phyloP scores from a whole-genome alignment of 1,139 yeast genomes.

The Candida sp. region DNA sequence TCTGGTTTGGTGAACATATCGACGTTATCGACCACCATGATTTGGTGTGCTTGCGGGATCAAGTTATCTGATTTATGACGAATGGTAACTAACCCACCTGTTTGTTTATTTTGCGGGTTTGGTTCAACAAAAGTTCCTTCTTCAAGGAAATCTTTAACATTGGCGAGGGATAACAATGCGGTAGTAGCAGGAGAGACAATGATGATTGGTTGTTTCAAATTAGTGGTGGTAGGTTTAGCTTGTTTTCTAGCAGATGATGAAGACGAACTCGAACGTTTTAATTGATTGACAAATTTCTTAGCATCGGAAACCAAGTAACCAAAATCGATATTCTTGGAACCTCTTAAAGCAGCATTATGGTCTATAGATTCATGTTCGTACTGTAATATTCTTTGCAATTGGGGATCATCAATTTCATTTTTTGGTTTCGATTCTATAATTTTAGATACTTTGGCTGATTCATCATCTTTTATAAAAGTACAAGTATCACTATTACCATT shows the following conservation, averaged over 20 bases:
- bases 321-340: constrained; percentile 72
- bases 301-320: constrained; percentile 73
- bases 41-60: constrained; percentile 52
- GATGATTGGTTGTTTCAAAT: constrained; percentile 79
- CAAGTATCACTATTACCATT: constrained; percentile 62
- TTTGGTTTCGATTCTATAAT: constrained; percentile 6
- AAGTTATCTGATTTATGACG: constrained; percentile 56
- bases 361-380: constrained; percentile 70
- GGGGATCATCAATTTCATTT: constrained; percentile 46
- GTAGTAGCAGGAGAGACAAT: constrained; percentile 94
- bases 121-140: constrained; percentile 71
- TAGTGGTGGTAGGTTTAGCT: constrained; percentile 8
- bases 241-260: constrained; percentile 2
- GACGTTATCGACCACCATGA: constrained; percentile 83
- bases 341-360: constrained; percentile 80
- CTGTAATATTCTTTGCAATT: constrained; percentile 47
- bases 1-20: constrained; percentile 91
- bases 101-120: constrained; percentile 34
- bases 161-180: constrained; percentile 74
- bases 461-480: constrained; percentile 39
- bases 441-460: constrained; percentile 5
- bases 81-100: constrained; percentile 46
- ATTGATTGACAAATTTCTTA: constrained; percentile 53
- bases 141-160: constrained; percentile 80
- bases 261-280: constrained; percentile 33